Percentiles rank a stretch among this genome's conserved stretches.
Evolutionary conservation across 202 grass and related monocot species (phyloP).

Genomic region (Brachypodium distachyon): DNA sequence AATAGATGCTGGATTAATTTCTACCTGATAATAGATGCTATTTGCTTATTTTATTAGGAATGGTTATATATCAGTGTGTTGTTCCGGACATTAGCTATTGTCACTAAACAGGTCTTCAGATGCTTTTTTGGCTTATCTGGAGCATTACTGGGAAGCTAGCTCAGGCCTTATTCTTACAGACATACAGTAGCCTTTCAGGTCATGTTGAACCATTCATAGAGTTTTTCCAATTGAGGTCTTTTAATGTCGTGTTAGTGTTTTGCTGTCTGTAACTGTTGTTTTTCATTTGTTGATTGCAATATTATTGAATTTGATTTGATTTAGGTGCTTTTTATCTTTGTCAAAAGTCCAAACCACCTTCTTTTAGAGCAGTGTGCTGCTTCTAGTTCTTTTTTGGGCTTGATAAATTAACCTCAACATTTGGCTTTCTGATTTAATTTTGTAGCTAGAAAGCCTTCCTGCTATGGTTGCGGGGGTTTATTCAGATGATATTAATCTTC

Average conservation of each 20-base stretch:
- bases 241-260: background rate
- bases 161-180: background rate
- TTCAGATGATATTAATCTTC: conserved; percentile 54
- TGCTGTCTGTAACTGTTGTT: background rate
- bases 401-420: background rate
- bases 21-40: background rate
- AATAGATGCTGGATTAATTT: background rate
- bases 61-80: background rate
- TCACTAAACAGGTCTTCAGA: background rate
- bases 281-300: background rate
- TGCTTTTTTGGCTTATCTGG: background rate
- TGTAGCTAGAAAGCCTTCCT: conserved; percentile 87
- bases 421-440: conserved; percentile 28
- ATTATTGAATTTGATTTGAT: background rate
- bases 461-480: conserved; percentile 75
- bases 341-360: background rate
- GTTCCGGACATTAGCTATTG: background rate
- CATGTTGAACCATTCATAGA: background rate
- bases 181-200: background rate
- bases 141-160: background rate
- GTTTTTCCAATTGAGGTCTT: background rate
- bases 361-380: background rate
- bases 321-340: background rate
- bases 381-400: background rate
- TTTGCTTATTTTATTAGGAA: background rate